Percentiles rank a stretch among this genome's conserved stretches.
These are phyloP conservation scores for Mortierella sp. DNA, from an alignment of 371 early-diverging fungal species.

Conservation along the genomic window DNA sequence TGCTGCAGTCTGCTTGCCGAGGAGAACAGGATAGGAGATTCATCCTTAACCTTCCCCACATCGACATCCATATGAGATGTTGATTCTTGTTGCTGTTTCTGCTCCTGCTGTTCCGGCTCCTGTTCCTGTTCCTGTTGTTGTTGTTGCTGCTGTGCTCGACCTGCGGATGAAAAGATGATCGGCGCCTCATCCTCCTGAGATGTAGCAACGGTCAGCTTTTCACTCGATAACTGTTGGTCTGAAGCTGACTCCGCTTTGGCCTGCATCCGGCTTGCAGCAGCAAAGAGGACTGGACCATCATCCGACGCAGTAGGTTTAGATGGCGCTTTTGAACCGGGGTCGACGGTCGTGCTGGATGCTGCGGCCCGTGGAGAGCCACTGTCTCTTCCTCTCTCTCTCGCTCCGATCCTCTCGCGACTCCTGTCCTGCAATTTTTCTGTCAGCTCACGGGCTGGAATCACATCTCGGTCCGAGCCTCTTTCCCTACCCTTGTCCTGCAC, in stretches of 20 bases:
- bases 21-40: conserved; percentile 35
- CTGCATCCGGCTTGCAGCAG: conserved; percentile 26
- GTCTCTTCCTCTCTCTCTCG: neutral
- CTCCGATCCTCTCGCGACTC: neutral
- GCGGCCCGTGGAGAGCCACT: neutral
- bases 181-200: conserved; percentile 13
- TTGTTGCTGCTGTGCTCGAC: conserved; percentile 22
- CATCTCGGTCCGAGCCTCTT: no score
- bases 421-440: neutral
- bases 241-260: conserved; percentile 3
- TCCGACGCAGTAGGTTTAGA: neutral
- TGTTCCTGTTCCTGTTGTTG: conserved; percentile 20
- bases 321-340: neutral
- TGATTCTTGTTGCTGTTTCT: conserved; percentile 2
- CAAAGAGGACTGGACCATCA: conserved; percentile 33
- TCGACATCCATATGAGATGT: neutral
- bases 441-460: no score
- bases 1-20: conserved; percentile 32
- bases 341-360: neutral
- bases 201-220: neutral
- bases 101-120: neutral
- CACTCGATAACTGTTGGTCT: conserved; percentile 3
- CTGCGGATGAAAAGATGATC: conserved; percentile 40
- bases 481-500: neutral
- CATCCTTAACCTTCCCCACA: conserved; percentile 4